phyloP scores from a whole-genome alignment of 2,329 filamentous ascomycete species.

The Alternaria sp. region DNA sequence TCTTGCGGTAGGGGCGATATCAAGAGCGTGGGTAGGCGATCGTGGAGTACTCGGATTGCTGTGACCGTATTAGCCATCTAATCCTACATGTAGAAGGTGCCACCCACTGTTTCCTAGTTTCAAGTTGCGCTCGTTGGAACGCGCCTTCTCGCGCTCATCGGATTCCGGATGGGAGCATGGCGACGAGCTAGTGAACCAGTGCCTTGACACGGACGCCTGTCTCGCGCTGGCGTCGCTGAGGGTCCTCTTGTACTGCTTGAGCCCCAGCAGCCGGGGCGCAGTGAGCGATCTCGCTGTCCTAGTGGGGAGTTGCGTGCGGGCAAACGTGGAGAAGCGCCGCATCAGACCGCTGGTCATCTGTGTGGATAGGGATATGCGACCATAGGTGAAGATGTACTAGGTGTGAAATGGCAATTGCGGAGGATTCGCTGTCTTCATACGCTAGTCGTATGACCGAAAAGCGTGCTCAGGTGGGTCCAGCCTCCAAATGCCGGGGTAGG shows the following conservation, averaged over 20 bases:
- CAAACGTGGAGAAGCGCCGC: slow-evolving; percentile 54
- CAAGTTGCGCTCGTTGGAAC: slow-evolving; percentile 64
- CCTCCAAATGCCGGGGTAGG: slow-evolving; percentile 10
- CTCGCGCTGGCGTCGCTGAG: slow-evolving; percentile 42
- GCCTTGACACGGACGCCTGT: slow-evolving; percentile 43
- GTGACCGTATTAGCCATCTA: slow-evolving; percentile 10
- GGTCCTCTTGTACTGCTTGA: slow-evolving; percentile 42
- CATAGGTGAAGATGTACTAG: slow-evolving; percentile 29
- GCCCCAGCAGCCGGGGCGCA: slow-evolving; percentile 35
- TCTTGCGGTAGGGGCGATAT: slow-evolving; percentile 66
- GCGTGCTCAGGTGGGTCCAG: slow-evolving; percentile 11
- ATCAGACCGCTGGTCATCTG: slow-evolving; percentile 54
- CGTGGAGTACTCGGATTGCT: slow-evolving; percentile 68
- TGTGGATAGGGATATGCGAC: slow-evolving; percentile 33
- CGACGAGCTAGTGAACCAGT: slow-evolving; percentile 54
- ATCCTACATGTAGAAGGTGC: not conserved
- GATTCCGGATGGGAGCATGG: slow-evolving; percentile 33
- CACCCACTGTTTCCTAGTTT: slow-evolving; percentile 66
- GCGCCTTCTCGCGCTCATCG: slow-evolving; percentile 52
- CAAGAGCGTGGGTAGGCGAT: slow-evolving; percentile 66
- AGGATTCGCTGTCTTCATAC: slow-evolving; percentile 8
- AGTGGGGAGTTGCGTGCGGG: slow-evolving; percentile 41
- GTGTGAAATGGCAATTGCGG: slow-evolving; percentile 5
- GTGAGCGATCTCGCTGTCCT: slow-evolving; percentile 28
- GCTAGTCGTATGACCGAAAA: slow-evolving; percentile 11